Evolutionary conservation across 495 filamentous ascomycete genomes (phyloP).

Genomic region (Margaritispora aquatica): DNA sequence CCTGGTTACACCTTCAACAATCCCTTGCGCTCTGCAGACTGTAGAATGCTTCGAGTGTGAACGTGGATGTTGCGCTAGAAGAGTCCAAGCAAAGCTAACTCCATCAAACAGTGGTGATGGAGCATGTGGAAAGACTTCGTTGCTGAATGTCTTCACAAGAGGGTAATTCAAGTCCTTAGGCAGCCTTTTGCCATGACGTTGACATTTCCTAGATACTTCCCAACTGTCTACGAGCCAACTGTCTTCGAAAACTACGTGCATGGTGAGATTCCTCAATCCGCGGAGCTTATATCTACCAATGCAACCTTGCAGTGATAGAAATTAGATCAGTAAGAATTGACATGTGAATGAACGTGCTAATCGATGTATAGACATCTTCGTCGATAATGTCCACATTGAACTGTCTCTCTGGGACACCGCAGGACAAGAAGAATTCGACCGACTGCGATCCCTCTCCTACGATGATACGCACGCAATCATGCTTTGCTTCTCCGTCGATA

Average conservation of each 20-base stretch:
- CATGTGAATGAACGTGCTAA: neutral
- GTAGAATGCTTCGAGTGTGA: no score
- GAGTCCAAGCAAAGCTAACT: neutral
- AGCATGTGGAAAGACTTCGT: conserved; percentile 94
- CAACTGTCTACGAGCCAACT: conserved; percentile 96
- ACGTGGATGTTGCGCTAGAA: no score
- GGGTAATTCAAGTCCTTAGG: conserved; percentile 50
- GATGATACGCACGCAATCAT: conserved; percentile 97
- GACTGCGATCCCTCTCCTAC: conserved; percentile 89
- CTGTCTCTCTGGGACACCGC: conserved; percentile 97
- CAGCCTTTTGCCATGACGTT: conserved; percentile 11
- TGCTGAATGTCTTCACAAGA: conserved; percentile 97
- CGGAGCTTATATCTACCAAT: neutral
- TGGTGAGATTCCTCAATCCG: conserved; percentile 66
- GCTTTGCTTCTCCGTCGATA: conserved; percentile 97
- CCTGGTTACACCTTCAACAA: neutral
- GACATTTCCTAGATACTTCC: conserved; percentile 70
- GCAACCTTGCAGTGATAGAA: no score
- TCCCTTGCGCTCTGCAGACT: neutral
- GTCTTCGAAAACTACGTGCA: conserved; percentile 99
- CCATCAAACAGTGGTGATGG: conserved; percentile 72
- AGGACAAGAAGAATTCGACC: conserved; percentile 98
- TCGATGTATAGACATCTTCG: conserved; percentile 75
- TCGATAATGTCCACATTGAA: conserved; percentile 94
- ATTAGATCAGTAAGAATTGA: neutral